Conservation (phyloP, 2,329 filamentous ascomycete genomes). For the Zymoseptoria brevis region DNA sequence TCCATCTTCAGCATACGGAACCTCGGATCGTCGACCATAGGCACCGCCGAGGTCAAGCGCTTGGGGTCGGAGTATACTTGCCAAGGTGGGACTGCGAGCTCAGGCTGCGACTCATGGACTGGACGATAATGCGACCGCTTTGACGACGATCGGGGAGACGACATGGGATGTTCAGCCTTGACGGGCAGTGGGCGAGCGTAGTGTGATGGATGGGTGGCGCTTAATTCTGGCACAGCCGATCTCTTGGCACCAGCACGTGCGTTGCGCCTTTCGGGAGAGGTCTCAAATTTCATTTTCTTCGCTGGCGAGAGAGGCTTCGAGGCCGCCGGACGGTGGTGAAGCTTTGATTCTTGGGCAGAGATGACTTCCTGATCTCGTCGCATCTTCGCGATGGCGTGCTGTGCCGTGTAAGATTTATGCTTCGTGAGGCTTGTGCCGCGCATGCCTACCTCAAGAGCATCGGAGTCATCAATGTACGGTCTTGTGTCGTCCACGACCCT, state of each 20-base stretch:
- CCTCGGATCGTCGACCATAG: conserved; percentile 5
- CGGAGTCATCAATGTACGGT: background rate
- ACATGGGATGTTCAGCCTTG: background rate
- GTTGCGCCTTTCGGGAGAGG: background rate
- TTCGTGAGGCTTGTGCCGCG: conserved; percentile 1
- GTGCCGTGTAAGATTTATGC: conserved; percentile 9
- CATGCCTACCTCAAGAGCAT: conserved; percentile 13
- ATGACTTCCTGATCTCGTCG: conserved; percentile 6
- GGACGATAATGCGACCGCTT: background rate
- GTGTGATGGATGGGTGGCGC: conserved; percentile 10
- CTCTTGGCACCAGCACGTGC: conserved; percentile 5
- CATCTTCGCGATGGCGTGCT: conserved; percentile 11
- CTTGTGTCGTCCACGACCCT: background rate
- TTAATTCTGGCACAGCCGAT: conserved; percentile 1
- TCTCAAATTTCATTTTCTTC: conserved; percentile 1
- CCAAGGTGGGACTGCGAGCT: background rate
- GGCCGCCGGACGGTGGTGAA: background rate
- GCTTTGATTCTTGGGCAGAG: background rate
- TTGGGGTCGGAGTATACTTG: conserved; percentile 3
- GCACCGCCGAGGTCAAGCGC: conserved; percentile 2
- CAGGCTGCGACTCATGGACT: background rate
- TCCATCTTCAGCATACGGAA: conserved; percentile 6
- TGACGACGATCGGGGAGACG: background rate
- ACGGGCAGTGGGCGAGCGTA: conserved; percentile 3
- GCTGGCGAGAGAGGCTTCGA: background rate